phyloP scores from a whole-genome alignment of 2,329 filamentous ascomycete species.

The Penicillium sp. region DNA sequence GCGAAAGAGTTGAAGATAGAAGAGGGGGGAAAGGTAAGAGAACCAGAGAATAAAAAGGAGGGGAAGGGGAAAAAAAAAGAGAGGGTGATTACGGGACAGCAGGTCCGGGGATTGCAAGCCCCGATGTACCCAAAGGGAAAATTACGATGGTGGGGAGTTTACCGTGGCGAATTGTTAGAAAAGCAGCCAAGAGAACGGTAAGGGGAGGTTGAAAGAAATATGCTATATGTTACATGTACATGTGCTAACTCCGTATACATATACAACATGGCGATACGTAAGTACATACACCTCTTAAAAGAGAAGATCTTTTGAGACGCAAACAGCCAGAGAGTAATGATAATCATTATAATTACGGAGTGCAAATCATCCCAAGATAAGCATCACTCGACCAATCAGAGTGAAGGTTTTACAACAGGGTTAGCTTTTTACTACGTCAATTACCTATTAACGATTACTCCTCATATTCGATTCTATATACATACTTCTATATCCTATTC shows the following conservation, averaged over 20 bases:
- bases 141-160: slow-evolving; percentile 23
- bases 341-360: slow-evolving; percentile 25
- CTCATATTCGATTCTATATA: no score
- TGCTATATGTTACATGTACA: not conserved
- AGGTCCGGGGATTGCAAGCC: slow-evolving; percentile 23
- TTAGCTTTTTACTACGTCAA: slow-evolving; percentile 41
- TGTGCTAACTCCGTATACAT: no score
- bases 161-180: slow-evolving; percentile 16
- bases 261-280: no score
- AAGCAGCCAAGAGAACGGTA: slow-evolving; percentile 10
- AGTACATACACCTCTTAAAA: no score
- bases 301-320: not conserved
- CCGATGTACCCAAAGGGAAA: slow-evolving; percentile 21
- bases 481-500: no score
- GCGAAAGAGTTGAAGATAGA: slow-evolving; percentile 6
- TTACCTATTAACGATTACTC: not conserved
- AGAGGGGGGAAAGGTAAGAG: slow-evolving; percentile 4
- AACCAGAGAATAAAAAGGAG: slow-evolving; percentile 10
- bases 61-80: not conserved
- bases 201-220: not conserved
- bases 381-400: slow-evolving; percentile 32
- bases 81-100: slow-evolving; percentile 20
- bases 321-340: slow-evolving; percentile 19
- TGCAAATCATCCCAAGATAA: slow-evolving; percentile 32
- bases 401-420: slow-evolving; percentile 31